Conservation (phyloP, 1,284 basidiomycete genomes). For the Pyrrhoderma lamaoense region DNA sequence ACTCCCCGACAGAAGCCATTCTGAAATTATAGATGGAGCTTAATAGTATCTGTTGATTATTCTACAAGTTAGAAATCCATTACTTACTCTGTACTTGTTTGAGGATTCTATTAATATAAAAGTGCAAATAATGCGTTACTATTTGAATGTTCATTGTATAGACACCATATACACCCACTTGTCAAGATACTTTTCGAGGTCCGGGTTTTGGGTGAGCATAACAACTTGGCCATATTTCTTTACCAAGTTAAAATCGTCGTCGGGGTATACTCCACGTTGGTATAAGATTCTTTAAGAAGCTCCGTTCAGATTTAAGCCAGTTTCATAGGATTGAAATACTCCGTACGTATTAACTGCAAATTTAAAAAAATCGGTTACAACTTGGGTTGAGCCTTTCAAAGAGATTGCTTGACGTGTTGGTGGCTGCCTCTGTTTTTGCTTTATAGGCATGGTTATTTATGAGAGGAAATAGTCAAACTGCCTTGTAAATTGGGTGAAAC, state of each 20-base stretch:
- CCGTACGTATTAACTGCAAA: constrained; percentile 92
- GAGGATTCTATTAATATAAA: constrained; percentile 77
- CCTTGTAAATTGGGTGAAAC: too few relatives aligned
- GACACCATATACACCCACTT: constrained; percentile 35
- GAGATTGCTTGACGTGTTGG: constrained; percentile 74
- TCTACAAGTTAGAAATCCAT: not conserved
- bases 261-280: constrained; percentile 94
- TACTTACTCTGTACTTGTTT: constrained; percentile 82
- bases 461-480: not conserved
- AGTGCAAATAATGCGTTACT: too few relatives aligned
- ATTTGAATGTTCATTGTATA: too few relatives aligned
- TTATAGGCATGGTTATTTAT: constrained; percentile 30
- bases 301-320: constrained; percentile 31
- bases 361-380: constrained; percentile 99
- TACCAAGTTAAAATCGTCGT: constrained; percentile 98
- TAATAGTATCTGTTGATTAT: too few relatives aligned
- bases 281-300: constrained; percentile 95
- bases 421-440: constrained; percentile 39
- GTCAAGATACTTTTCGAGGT: constrained; percentile 86
- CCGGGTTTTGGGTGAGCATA: constrained; percentile 89
- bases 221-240: constrained; percentile 98
- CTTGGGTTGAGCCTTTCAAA: constrained; percentile 88
- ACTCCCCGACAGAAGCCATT: constrained; percentile 87
- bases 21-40: constrained; percentile 33
- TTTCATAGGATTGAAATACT: too few relatives aligned